A percentile compares a stretch with the other conserved stretches of the same genome.
phyloP scores from a whole-genome alignment of 2,329 filamentous ascomycete genomes.

The Coniella lustricola region DNA sequence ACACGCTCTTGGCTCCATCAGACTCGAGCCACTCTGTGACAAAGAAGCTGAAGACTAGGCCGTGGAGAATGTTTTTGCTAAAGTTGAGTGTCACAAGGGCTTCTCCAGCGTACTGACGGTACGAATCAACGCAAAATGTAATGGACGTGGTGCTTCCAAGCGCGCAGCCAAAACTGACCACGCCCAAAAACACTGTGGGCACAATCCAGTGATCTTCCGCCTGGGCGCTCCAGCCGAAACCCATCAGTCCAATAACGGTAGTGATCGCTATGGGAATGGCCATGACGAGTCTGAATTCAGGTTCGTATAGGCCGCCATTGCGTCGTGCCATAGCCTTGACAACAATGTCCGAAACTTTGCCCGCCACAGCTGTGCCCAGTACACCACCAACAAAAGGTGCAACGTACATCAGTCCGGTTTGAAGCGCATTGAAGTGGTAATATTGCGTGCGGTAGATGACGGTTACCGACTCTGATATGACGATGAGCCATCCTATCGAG shows the following conservation, averaged over 20 bases:
- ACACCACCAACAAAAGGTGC: constrained; percentile 85
- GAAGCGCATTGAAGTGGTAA: constrained; percentile 77
- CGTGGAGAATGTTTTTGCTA: constrained; percentile 88
- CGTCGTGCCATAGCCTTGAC: constrained; percentile 73
- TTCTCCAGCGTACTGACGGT: constrained; percentile 88
- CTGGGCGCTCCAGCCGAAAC: constrained; percentile 88
- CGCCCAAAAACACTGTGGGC: constrained; percentile 85
- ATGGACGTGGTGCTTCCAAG: constrained; percentile 86
- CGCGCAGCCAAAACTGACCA: constrained; percentile 87
- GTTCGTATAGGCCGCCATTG: constrained; percentile 93
- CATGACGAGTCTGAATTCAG: constrained; percentile 89
- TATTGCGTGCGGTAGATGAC: constrained; percentile 65
- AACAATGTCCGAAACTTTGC: constrained; percentile 78
- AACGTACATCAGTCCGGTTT: constrained; percentile 81
- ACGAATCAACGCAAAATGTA: constrained; percentile 90
- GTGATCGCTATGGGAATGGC: constrained; percentile 68
- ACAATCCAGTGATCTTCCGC: constrained; percentile 77
- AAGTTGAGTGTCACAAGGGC: constrained; percentile 93
- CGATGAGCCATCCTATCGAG: constrained; percentile 91
- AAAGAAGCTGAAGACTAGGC: constrained; percentile 81
- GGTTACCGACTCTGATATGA: constrained; percentile 81
- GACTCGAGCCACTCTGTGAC: constrained; percentile 74
- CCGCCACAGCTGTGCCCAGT: constrained; percentile 85
- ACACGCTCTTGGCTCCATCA: constrained; percentile 72
- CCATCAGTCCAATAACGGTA: constrained; percentile 83